phyloP scores from a whole-genome alignment of 2,329 filamentous ascomycete species.

The Domatiomyces globalis region DNA sequence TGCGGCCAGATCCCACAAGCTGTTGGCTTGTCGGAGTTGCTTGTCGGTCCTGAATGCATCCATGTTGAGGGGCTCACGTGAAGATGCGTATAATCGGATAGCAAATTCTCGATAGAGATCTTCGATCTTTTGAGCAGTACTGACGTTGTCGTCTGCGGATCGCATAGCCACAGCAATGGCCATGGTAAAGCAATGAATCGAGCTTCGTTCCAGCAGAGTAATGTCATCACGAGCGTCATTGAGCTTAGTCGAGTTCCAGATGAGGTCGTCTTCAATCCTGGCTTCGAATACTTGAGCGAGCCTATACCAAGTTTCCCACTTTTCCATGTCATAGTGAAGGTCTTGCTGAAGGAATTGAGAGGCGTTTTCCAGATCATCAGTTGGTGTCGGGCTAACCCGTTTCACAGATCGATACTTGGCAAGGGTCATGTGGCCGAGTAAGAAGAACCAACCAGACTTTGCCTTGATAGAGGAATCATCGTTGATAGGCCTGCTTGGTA shows the following conservation, averaged over 20 bases:
- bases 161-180: conserved; percentile 49
- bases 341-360: conserved; percentile 68
- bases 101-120: conserved; percentile 57
- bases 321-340: conserved; percentile 64
- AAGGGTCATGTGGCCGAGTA: conserved; percentile 75
- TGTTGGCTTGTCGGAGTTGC: conserved; percentile 46
- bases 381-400: conserved; percentile 61
- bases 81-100: conserved; percentile 53
- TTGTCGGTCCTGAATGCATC: conserved; percentile 49
- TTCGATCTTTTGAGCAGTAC: conserved; percentile 43
- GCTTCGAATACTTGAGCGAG: conserved; percentile 78
- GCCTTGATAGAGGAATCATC: conserved; percentile 57
- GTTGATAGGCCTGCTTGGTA: conserved; percentile 57
- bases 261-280: conserved; percentile 71
- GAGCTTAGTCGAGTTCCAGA: conserved; percentile 83
- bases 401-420: conserved; percentile 74
- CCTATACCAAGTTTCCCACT: conserved; percentile 85
- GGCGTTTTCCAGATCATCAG: conserved; percentile 70
- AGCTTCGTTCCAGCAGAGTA: conserved; percentile 59
- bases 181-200: conserved; percentile 70
- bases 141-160: conserved; percentile 39
- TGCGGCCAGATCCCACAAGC: conserved; percentile 35
- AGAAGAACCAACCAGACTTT: conserved; percentile 77
- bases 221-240: conserved; percentile 68
- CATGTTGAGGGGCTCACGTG: conserved; percentile 54